Evolutionary conservation across 441 rosid genomes (phyloP).

Genomic region (Arabidopsis lyrata): DNA sequence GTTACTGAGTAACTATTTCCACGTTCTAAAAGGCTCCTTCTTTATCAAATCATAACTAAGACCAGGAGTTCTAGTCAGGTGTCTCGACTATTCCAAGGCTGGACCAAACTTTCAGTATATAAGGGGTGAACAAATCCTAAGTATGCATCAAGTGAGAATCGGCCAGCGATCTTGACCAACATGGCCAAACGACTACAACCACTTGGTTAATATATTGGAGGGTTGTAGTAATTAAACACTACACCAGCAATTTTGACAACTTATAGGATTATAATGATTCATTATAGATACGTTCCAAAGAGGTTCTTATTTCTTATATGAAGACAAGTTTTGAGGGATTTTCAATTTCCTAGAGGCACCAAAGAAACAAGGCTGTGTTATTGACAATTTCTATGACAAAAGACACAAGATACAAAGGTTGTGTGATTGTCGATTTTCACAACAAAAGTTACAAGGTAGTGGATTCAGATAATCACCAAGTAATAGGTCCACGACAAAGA

Average conservation of each 20-base stretch:
- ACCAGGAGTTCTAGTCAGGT: not conserved
- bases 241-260: not conserved
- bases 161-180: slow-evolving; percentile 12
- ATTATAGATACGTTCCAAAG: not conserved
- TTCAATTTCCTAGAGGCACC: not conserved
- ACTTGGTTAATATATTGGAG: not conserved
- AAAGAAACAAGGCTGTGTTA: not conserved
- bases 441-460: not conserved
- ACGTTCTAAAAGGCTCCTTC: not conserved
- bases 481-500: not conserved
- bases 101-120: slow-evolving; percentile 4
- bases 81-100: slow-evolving; percentile 6
- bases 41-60: not conserved
- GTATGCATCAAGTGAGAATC: slow-evolving; percentile 12
- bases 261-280: not conserved
- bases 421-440: not conserved
- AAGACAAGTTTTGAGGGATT: not conserved
- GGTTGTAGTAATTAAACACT: not conserved
- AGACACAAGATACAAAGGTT: not conserved
- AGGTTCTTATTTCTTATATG: not conserved
- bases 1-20: not conserved
- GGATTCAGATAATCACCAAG: not conserved
- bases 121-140: slow-evolving; percentile 16
- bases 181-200: not conserved
- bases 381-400: not conserved